Conservation (phyloP, 2,329 filamentous ascomycete genomes). For the Aspergillus uvarum region DNA sequence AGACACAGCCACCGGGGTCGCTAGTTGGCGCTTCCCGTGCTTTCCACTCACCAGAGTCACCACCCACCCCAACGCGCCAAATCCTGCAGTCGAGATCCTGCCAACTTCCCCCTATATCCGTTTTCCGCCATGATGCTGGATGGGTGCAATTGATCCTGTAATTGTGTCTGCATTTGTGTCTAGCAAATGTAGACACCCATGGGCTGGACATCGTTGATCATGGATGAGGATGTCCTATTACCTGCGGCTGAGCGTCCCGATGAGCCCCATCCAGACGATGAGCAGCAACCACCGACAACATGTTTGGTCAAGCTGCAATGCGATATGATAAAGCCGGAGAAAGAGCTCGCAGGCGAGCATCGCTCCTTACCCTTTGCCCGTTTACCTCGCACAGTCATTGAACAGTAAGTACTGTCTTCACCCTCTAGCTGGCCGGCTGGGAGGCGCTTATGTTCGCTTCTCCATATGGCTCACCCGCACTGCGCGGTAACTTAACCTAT, state of each 20-base stretch:
- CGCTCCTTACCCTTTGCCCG: slow-evolving; percentile 21
- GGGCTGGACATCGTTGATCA: slow-evolving; percentile 19
- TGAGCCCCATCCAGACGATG: slow-evolving; percentile 9
- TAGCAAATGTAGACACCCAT: slow-evolving; percentile 19
- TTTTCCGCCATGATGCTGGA: slow-evolving; percentile 12
- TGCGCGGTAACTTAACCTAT: not conserved
- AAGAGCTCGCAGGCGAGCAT: slow-evolving; percentile 9
- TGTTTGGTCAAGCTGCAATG: slow-evolving; percentile 10
- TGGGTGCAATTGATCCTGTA: slow-evolving; percentile 19
- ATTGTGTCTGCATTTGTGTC: slow-evolving; percentile 13
- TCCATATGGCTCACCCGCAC: slow-evolving; percentile 1
- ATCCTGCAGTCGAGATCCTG: not conserved
- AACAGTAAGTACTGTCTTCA: slow-evolving; percentile 26
- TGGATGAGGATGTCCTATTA: slow-evolving; percentile 27
- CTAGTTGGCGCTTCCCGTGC: slow-evolving; percentile 15
- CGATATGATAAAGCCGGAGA: slow-evolving; percentile 5
- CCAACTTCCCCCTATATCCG: slow-evolving; percentile 11
- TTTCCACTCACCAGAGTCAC: slow-evolving; percentile 7
- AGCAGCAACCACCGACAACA: slow-evolving; percentile 5
- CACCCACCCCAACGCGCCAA: not conserved
- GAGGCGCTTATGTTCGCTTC: not conserved
- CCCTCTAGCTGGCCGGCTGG: slow-evolving; percentile 3
- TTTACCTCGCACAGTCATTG: slow-evolving; percentile 30
- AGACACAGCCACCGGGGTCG: slow-evolving; percentile 23
- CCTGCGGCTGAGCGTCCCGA: slow-evolving; percentile 18